Evolutionary conservation across 495 filamentous ascomycete genomes (phyloP), one percentile per base, ranked within the genome.

Genomic region (Aspergillus sparsus): DNA sequence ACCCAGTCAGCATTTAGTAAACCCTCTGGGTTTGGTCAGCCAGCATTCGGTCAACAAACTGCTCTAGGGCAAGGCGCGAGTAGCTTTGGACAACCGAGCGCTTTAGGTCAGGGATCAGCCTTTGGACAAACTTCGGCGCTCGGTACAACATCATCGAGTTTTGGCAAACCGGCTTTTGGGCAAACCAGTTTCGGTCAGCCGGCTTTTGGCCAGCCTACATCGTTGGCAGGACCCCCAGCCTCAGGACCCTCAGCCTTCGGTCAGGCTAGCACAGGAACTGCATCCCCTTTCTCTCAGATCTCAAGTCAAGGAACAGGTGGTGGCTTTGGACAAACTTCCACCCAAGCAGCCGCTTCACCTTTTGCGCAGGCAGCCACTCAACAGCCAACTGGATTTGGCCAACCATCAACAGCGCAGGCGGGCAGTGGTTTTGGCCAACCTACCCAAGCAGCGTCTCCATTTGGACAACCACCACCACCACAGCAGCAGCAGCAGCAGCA

Each of bases 251-350:
- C 73, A n/a, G 46, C 66, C 36, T 71, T 76, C 50, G 65, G 71
- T 15, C 62, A 67, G 33, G 62, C 74, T 37, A 47, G 44, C 27
- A 42, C 66, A 33, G 53, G 27, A 13, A 49, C 57, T 41, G 49
- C 69, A 21, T 73, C 74, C n/a, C 73, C 76, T 5, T 79, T 80
- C 55, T 58, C 63, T 18, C 69, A 73, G 55, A 64, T 75, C 21
- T 46, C 65, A 39, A 60, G 45, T 41, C 64, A 72, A 37, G 53
- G 57, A 10, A 49, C 62, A n/a, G 21, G 62, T 7, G 60, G 61
- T 44, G 72, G 63, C 12, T 77, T 79, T 56, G 68, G 66, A 5
- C 68, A 72, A 39, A 37, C 70, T 6, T 46, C 70, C 5, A 64
- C 61, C 50, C 62, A 64, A 32, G 36, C 63, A 12, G 57, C 49